Evolutionary conservation across 1,139 yeast genomes (phyloP), one percentile per base, ranked within the genome.

Genomic region (Komagataea norvegica): DNA sequence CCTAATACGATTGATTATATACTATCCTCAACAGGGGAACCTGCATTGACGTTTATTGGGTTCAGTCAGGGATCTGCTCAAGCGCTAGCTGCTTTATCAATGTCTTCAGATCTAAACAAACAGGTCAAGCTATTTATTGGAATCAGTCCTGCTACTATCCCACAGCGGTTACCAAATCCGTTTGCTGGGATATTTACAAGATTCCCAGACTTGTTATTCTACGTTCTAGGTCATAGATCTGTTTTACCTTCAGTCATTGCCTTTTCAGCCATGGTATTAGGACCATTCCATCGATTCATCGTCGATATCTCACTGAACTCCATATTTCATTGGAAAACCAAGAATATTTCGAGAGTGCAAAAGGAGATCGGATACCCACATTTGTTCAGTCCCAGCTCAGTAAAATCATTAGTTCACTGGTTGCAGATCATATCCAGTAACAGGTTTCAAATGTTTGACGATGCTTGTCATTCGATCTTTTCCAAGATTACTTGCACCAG

Each of bases 351-450:
- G 30, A 67, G 71, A 47, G 61, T 72, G 25, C 95, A 87, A 59
- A 86, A 86, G 56, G 60, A 78, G 34, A 69, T 79, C 18, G 74
- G 84, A n/a, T 87, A 84, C 57, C 77, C 84, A 13, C 95, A 87
- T 56, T 64, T 87, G 42, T 87, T 85, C 60, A 82, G 93, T 2
- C 79, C 88, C 19, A 83, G 95, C 0, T 78, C 88, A 4, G 95
- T 86, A 31, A 87, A 86, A 56, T 73, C 82, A 21, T 89, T 85
- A 29, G 95, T 85, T 21, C 96, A 87, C 59, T 87, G 96, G 96
- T 86, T 87, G 57, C 96, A 87, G 60, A 85, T 87, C 38, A 86
- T 87, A 46, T 65, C 79, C 21, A 68, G 79, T 14, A 74, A 73
- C 34, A 71, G 74, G 32, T 85, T 87, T 57, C 94, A 85, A 56